These are phyloP conservation scores for Solidago caesia DNA, from an alignment of 129 eudicot genomes.

Conservation along the genomic window DNA sequence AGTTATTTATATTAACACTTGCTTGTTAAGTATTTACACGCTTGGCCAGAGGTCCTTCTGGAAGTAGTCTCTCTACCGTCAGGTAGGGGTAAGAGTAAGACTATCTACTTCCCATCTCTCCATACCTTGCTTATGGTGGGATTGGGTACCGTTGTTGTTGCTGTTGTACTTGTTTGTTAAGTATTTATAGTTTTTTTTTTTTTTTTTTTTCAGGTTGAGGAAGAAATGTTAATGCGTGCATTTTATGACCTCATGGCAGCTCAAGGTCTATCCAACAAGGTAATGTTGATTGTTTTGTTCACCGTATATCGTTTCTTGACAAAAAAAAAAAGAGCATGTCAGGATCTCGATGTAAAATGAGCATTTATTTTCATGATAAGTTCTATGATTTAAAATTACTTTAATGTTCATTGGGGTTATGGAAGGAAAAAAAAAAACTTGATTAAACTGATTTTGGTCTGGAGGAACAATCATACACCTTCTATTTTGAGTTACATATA, in stretches of 20 bases:
- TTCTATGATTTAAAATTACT: background rate
- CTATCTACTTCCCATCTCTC: too few species aligned
- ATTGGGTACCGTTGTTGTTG: too few species aligned
- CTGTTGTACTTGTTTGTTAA: too few species aligned
- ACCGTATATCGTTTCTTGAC: background rate
- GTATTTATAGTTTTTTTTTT: background rate
- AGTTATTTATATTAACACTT: background rate
- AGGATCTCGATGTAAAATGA: background rate
- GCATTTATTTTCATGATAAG: background rate
- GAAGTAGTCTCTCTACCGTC: too few species aligned
- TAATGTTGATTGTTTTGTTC: conserved; percentile 1
- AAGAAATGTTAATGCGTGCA: conserved; percentile 81
- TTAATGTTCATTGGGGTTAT: background rate
- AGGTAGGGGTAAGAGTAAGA: too few species aligned
- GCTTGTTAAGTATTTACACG: background rate
- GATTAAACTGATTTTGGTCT: background rate
- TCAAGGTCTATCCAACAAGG: conserved; percentile 42
- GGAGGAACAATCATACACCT: too few species aligned
- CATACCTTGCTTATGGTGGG: too few species aligned
- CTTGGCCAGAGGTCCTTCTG: too few species aligned
- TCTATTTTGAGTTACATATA: too few species aligned
- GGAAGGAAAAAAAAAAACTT: background rate
- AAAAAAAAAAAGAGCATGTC: background rate
- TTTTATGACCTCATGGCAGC: conserved; percentile 63
- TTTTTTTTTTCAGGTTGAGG: conserved; percentile 56